phyloP scores from a whole-genome alignment of 1,139 yeast species.

The Kodamaea ohmeri region DNA sequence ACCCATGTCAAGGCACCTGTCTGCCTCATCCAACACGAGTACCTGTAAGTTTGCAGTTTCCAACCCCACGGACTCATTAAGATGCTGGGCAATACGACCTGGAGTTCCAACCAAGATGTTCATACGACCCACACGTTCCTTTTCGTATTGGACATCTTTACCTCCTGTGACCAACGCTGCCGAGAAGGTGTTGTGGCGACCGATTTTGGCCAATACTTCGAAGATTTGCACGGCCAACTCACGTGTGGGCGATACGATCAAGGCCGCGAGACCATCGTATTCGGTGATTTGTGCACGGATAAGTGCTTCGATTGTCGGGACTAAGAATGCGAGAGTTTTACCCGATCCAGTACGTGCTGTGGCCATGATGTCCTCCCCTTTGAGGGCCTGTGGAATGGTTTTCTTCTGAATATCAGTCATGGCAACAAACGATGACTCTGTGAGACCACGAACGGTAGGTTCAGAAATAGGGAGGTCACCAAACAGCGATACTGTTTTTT shows the following conservation, averaged over 20 bases:
- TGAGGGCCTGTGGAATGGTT: slow-evolving; percentile 73
- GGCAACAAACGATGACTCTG: slow-evolving; percentile 65
- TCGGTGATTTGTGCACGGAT: slow-evolving; percentile 79
- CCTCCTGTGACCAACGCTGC: slow-evolving; percentile 98
- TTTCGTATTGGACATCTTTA: slow-evolving; percentile 83
- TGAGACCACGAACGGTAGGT: slow-evolving; percentile 67
- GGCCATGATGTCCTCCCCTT: slow-evolving; percentile 82
- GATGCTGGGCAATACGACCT: slow-evolving; percentile 89
- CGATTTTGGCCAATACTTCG: slow-evolving; percentile 83
- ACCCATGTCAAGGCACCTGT: slow-evolving; percentile 95
- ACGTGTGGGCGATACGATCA: slow-evolving; percentile 89
- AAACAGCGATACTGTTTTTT: slow-evolving; percentile 38
- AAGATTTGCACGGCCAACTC: slow-evolving; percentile 93
- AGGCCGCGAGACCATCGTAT: slow-evolving; percentile 88
- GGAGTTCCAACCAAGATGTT: slow-evolving; percentile 95
- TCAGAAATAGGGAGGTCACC: slow-evolving; percentile 73
- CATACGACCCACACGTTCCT: slow-evolving; percentile 77
- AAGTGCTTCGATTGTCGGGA: slow-evolving; percentile 77
- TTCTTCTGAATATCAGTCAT: slow-evolving; percentile 85
- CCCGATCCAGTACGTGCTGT: slow-evolving; percentile 98
- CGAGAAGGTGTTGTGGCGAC: slow-evolving; percentile 73
- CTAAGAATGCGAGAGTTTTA: slow-evolving; percentile 85
- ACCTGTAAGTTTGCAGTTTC: slow-evolving; percentile 78
- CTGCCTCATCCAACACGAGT: slow-evolving; percentile 92
- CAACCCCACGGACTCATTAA: slow-evolving; percentile 89